phyloP scores from a whole-genome alignment of 106 monocot species.

The Vanilla planifolia region DNA sequence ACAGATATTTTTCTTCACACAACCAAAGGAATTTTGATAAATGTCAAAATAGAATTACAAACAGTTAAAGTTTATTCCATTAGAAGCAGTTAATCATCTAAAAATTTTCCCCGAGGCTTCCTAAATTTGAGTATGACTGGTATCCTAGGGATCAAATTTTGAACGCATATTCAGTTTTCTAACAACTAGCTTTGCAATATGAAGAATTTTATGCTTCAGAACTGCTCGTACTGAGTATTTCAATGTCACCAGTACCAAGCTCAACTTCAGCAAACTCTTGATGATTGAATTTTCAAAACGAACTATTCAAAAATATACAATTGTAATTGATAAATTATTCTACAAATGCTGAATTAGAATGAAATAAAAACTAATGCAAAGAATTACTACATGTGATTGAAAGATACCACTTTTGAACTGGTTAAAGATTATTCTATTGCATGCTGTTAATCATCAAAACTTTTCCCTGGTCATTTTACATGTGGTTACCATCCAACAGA shows the following conservation, averaged over 20 bases:
- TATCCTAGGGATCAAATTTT: neutral
- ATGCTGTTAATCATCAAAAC: no score
- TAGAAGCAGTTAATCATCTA: neutral
- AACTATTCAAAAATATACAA: neutral
- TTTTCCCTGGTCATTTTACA: no score
- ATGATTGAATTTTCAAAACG: no score
- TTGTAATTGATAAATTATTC: neutral
- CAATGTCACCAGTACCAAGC: neutral
- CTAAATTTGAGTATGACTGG: neutral
- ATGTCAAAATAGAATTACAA: neutral
- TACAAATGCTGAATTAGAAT: neutral
- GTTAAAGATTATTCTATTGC: no score
- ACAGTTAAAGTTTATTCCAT: neutral
- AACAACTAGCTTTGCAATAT: neutral
- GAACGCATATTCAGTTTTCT: neutral
- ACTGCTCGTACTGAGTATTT: neutral
- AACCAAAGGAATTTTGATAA: constrained; percentile 1
- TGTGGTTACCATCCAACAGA: no score
- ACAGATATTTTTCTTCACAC: constrained; percentile 5
- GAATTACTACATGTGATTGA: no score
- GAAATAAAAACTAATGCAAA: neutral
- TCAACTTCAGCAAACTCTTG: constrained; percentile 1
- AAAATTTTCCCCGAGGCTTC: neutral
- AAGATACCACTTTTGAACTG: no score
- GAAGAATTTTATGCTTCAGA: neutral